Conservation (phyloP, 2,329 filamentous ascomycete species). For the Colletotrichum lentis region DNA sequence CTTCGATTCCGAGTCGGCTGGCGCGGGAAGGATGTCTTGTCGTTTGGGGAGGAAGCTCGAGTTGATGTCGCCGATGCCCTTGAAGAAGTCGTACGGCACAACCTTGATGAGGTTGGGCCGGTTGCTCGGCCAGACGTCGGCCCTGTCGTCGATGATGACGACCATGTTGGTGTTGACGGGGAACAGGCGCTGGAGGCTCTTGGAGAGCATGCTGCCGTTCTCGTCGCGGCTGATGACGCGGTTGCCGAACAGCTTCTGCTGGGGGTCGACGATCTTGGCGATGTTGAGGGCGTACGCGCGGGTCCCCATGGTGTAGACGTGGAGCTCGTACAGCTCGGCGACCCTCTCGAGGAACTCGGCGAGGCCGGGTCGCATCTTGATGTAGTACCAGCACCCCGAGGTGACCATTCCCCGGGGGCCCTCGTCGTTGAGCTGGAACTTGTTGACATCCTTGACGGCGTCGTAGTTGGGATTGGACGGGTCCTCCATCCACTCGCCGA, state of each 20-base stretch:
- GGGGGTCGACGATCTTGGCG: constrained; percentile 90
- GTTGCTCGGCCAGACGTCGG: constrained; percentile 94
- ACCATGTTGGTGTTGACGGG: constrained; percentile 99
- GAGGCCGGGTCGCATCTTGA: constrained; percentile 92
- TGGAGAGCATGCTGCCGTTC: constrained; percentile 90
- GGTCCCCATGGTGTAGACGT: constrained; percentile 99
- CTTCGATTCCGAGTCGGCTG: constrained; percentile 11
- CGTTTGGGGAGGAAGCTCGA: constrained; percentile 93
- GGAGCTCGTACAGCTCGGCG: constrained; percentile 86
- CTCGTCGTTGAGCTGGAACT: constrained; percentile 90
- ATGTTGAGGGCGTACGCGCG: constrained; percentile 94
- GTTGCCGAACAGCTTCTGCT: constrained; percentile 88
- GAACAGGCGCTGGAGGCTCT: constrained; percentile 89
- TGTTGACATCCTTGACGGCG: constrained; percentile 85
- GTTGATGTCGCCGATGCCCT: constrained; percentile 98
- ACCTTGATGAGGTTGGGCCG: constrained; percentile 94
- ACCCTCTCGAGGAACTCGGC: constrained; percentile 81
- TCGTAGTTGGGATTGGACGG: constrained; percentile 88
- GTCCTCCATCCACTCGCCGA: constrained; percentile 94
- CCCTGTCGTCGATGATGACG: constrained; percentile 96
- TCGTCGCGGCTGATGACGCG: constrained; percentile 96
- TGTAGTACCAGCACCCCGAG: constrained; percentile 89
- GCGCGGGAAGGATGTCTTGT: constrained; percentile 57
- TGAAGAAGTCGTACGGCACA: constrained; percentile 95
- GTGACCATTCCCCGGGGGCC: constrained; percentile 72